These are phyloP conservation scores for Chaetomium fimeti DNA, from an alignment of 495 filamentous ascomycete genomes.

Conservation along the genomic window DNA sequence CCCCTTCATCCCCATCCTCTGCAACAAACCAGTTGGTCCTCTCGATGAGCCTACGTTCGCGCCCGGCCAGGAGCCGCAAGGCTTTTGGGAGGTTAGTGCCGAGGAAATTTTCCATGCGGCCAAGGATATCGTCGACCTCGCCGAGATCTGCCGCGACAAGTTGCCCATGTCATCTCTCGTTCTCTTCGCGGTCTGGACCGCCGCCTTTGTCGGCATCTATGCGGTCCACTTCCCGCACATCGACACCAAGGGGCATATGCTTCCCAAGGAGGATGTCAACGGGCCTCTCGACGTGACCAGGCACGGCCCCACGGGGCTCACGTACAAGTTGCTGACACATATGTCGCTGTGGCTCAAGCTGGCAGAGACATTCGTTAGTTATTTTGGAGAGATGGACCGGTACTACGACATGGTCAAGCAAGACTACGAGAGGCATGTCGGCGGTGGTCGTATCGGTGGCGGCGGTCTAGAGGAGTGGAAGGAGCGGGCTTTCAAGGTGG, in stretches of 20 bases:
- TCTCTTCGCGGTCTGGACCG: conserved; percentile 78
- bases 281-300: conserved; percentile 31
- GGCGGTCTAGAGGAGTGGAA: conserved; percentile 74
- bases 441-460: conserved; percentile 46
- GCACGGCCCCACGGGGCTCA: conserved; percentile 41
- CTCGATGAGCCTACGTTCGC: conserved; percentile 68
- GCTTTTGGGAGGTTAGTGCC: conserved; percentile 75
- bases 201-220: conserved; percentile 71
- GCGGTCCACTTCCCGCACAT: conserved; percentile 73
- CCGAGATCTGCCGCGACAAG: conserved; percentile 67
- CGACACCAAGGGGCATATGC: conserved; percentile 66
- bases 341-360: conserved; percentile 68
- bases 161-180: conserved; percentile 78
- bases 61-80: conserved; percentile 45
- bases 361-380: conserved; percentile 67
- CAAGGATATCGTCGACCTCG: conserved; percentile 71
- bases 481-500: conserved; percentile 36
- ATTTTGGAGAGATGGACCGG: conserved; percentile 63
- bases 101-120: conserved; percentile 71
- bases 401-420: conserved; percentile 66
- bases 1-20: conserved; percentile 75
- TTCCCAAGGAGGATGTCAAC: conserved; percentile 28
- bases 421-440: conserved; percentile 49
- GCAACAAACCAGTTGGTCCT: conserved; percentile 66
- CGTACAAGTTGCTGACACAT: conserved; percentile 48